These are phyloP conservation scores for Hemileccinum impolitum DNA, from an alignment of 768 basidiomycete genomes.

Conservation along the genomic window DNA sequence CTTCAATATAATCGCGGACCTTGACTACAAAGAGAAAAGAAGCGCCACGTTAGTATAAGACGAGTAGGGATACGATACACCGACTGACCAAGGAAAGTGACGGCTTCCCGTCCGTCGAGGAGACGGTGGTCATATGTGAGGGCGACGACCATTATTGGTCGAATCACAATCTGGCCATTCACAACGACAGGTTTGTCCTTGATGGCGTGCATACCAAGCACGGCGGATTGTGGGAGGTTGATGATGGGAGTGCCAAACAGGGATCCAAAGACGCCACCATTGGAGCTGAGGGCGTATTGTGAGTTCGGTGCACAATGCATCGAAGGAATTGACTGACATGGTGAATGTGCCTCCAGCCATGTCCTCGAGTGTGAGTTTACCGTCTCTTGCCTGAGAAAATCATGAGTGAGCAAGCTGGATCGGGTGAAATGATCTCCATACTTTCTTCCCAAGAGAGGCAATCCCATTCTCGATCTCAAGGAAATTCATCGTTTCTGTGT, in stretches of 20 bases:
- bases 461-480: slow-evolving; percentile 94
- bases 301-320: neutral
- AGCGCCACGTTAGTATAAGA: slow-evolving; percentile 3
- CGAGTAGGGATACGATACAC: neutral
- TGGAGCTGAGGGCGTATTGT: slow-evolving; percentile 60
- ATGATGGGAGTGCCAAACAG: slow-evolving; percentile 99
- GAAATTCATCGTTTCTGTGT: slow-evolving; percentile 82
- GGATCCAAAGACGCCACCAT: slow-evolving; percentile 97
- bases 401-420: slow-evolving; percentile 6
- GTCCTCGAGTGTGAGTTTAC: slow-evolving; percentile 94
- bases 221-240: slow-evolving; percentile 92
- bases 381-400: slow-evolving; percentile 66
- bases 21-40: slow-evolving; percentile 51
- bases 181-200: slow-evolving; percentile 90
- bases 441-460: slow-evolving; percentile 86
- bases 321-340: slow-evolving; percentile 55
- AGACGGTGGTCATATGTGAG: slow-evolving; percentile 95
- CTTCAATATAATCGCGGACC: slow-evolving; percentile 92
- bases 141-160: slow-evolving; percentile 94
- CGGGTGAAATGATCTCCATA: slow-evolving; percentile 18
- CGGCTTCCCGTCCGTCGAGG: slow-evolving; percentile 93
- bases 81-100: slow-evolving; percentile 90
- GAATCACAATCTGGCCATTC: slow-evolving; percentile 91
- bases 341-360: slow-evolving; percentile 99
- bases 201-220: slow-evolving; percentile 95